Evolutionary conservation across 192 early-diverging fungal genomes (phyloP), one percentile per base, ranked within the genome.

Genomic region (Coemansia sp.): DNA sequence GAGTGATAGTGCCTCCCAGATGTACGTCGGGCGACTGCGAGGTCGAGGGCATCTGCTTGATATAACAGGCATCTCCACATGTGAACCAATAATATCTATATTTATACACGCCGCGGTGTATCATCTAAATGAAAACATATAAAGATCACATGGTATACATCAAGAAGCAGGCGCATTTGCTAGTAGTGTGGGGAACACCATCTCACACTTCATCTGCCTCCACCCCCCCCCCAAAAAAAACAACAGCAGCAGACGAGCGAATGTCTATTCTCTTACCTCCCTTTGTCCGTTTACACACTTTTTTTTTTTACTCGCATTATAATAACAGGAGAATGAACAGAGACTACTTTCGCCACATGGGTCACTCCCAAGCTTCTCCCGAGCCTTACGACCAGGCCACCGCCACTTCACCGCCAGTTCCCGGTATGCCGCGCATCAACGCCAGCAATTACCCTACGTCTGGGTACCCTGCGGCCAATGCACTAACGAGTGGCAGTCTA

Each of bases 401-500:
- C 24, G 64, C 67, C 31, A 50, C 20, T 31, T 49, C 64, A 10
- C 61, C 50, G 63, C 63, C 52, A 44, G 52, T 40, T 52, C 61
- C 68, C 18, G 40, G 34, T 18, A 69, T 69, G 68, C 16, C 68
- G 7, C 68, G 68, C 55, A 38, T 13, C 43, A 62, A 72, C 29
- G 60, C 53, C 53, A 47, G 40, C 71, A 60, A 46, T 62, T 27
- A 58, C 66, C 33, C 38, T 65, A 38, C 58, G 24, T 34, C 36
- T 46, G 61, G 66, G 36, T 63, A 73, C 65, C 49, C 53, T n/a
- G 61, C 36, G 12, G 16, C 64, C 41, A 55, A 46, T 41, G 70
- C 36, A 11, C 39, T 12, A 55, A 40, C 62, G 9, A 77, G 44
- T 50, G 80, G 80, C 49, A 83, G 80, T 36, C 70, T 83, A 53